Percentiles rank a stretch among this genome's conserved stretches.
These are phyloP conservation scores for Xenoacremonium recifei DNA, from an alignment of 2,329 filamentous ascomycete genomes.

Conservation along the genomic window DNA sequence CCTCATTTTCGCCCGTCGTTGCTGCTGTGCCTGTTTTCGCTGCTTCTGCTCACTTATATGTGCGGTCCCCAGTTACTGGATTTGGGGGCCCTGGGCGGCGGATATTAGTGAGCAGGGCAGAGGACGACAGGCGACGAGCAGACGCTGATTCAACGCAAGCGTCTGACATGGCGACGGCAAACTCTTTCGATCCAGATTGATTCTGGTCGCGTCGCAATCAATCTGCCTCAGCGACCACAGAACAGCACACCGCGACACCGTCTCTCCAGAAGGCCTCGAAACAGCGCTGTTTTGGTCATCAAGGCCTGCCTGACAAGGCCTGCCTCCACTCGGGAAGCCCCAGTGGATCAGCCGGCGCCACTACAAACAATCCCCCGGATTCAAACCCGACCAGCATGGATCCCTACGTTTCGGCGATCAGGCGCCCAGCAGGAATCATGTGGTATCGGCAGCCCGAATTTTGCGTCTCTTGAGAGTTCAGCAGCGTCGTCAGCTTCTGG, in stretches of 20 bases:
- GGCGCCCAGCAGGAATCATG: too few relatives aligned
- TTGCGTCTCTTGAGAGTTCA: too few relatives aligned
- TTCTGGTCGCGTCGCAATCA: constrained; percentile 4
- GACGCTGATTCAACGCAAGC: background rate
- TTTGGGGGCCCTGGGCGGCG: constrained; percentile 16
- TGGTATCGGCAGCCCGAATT: constrained; percentile 7
- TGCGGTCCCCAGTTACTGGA: constrained; percentile 18
- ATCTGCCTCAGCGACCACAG: constrained; percentile 12
- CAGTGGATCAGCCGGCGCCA: constrained; percentile 30
- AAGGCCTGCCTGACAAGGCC: constrained; percentile 23
- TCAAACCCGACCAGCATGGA: constrained; percentile 24
- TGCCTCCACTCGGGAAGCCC: constrained; percentile 28
- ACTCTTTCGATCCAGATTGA: constrained; percentile 4
- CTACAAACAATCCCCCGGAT: constrained; percentile 26
- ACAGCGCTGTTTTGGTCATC: constrained; percentile 26
- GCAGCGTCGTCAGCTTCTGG: too few relatives aligned
- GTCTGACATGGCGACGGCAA: constrained; percentile 7
- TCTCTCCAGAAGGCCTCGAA: constrained; percentile 22
- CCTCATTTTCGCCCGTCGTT: constrained; percentile 15
- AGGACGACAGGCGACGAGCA: background rate
- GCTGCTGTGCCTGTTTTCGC: constrained; percentile 18
- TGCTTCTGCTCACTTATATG: constrained; percentile 24
- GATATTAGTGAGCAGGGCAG: constrained; percentile 12
- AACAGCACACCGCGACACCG: constrained; percentile 18
- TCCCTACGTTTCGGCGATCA: constrained; percentile 4